Base-by-base conservation (phyloP, 2,329 filamentous ascomycete genomes). In the Xylaria hypoxylon region DNA sequence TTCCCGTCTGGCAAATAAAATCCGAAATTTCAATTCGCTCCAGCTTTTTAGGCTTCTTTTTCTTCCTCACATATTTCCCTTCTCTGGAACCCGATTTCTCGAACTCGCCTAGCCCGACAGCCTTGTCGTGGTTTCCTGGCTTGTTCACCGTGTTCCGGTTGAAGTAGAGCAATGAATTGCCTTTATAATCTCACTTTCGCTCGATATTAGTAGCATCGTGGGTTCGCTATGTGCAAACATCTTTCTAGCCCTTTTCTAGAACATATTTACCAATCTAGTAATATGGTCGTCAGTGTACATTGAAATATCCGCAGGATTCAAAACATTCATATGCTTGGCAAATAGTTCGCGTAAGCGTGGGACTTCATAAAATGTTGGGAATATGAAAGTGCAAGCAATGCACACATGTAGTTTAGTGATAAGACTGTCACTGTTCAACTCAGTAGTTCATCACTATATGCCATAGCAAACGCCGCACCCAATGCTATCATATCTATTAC, bases 151-250 rank as follows among this genome's bases (percentile, higher is more conserved):
- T 45, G 62, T 75, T 75, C 76, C 68, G 77, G 76, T 79, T 78
- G 85, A 88, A 87, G 86, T 80, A 88, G 85, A 88, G 71, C 64
- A 80, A 80, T 44, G 40, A 72, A 65, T 78, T 83, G 85, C 83
- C 83, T 87, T 88, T 83, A 87, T 86, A 88, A 88, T 88, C 85
- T 83, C 81, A 79, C 80, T 78, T 79, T 81, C 80, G 80, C 83
- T 81, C 77, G 67, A 76, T 74, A 73, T 61, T 69, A 79, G 80
- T 83, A 81, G 83, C 81, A 81, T 80, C 78, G 79, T 81, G 82
- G 86, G 85, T 88, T 88, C 86, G 86, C 86, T 88, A 85, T 86
- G 85, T 79, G 86, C 85, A 82, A 77, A 88, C 85, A 88, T 71
- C 24, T 61, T 13, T 13, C 17, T 22, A 26, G 24, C 57, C 57